Conservation (phyloP, 768 basidiomycete genomes). For the Russula earlei region DNA sequence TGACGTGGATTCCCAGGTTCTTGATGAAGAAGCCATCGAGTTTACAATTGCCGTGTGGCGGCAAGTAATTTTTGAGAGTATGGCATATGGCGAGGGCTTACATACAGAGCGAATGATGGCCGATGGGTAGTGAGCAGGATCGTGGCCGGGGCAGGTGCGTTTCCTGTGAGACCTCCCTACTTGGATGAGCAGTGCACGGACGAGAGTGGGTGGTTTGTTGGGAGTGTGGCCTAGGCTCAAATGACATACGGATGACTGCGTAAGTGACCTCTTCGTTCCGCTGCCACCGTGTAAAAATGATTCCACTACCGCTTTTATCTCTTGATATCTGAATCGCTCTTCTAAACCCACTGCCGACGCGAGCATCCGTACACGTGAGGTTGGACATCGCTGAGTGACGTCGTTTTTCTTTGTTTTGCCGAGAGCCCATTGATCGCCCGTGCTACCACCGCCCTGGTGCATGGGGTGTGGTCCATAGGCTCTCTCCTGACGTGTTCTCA, state of each 20-base stretch:
- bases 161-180: constrained; percentile 8
- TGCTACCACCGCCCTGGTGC: constrained; percentile 12
- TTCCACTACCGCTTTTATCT: constrained; percentile 13
- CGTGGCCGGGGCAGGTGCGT: constrained; percentile 21
- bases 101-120: constrained; percentile 80
- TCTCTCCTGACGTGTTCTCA: background rate
- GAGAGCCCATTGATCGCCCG: constrained; percentile 16
- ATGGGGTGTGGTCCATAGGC: constrained; percentile 17
- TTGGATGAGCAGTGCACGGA: background rate
- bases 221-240: background rate
- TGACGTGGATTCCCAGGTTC: constrained; percentile 44
- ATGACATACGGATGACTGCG: constrained; percentile 7
- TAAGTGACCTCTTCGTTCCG: constrained; percentile 12
- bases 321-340: constrained; percentile 19
- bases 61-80: constrained; percentile 90
- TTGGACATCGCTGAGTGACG: constrained; percentile 15
- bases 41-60: constrained; percentile 79
- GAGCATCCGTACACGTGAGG: constrained; percentile 1
- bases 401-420: constrained; percentile 5
- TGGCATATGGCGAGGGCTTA: constrained; percentile 84
- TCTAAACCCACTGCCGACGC: constrained; percentile 6
- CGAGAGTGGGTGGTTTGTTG: constrained; percentile 9
- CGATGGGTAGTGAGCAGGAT: constrained; percentile 35
- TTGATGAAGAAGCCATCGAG: constrained; percentile 85
- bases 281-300: constrained; percentile 15